Conservation (phyloP, 2,329 filamentous ascomycete genomes). For the Colletotrichum cuscutae region DNA sequence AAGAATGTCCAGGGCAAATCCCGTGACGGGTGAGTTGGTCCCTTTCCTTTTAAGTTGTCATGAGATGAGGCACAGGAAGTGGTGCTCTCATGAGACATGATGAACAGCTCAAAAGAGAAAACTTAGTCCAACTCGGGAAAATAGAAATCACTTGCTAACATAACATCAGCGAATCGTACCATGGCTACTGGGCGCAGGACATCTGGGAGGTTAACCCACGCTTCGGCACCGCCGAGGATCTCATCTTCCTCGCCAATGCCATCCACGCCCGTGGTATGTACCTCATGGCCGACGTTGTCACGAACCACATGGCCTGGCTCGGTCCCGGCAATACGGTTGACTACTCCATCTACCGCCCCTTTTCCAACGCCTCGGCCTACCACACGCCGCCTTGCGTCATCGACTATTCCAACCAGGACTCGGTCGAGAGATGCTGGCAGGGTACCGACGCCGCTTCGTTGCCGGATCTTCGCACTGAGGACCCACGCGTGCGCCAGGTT, state of each 20-base stretch:
- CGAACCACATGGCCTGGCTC: constrained; percentile 60
- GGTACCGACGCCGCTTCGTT: constrained; percentile 60
- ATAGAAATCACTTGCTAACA: constrained; percentile 38
- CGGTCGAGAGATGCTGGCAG: constrained; percentile 61
- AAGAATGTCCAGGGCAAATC: constrained; percentile 43
- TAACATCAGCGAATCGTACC: constrained; percentile 55
- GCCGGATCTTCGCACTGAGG: constrained; percentile 70
- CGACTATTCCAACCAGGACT: constrained; percentile 62
- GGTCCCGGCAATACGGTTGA: constrained; percentile 61
- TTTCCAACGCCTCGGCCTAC: constrained; percentile 67
- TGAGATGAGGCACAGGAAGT: not conserved
- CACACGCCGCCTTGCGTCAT: constrained; percentile 66
- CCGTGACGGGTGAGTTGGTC: constrained; percentile 30
- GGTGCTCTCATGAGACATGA: not conserved
- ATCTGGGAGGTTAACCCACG: constrained; percentile 64
- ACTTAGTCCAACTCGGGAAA: too few species aligned
- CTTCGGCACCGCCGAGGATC: constrained; percentile 68
- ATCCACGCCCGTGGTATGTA: constrained; percentile 65
- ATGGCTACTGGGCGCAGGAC: constrained; percentile 66
- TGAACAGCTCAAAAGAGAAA: not conserved
- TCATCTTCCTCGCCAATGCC: constrained; percentile 64
- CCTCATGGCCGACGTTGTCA: constrained; percentile 71
- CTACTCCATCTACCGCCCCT: constrained; percentile 46
- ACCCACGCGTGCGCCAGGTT: constrained; percentile 56
- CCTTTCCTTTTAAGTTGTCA: not conserved